Percentiles rank a stretch among this genome's conserved stretches.
Conservation (phyloP, 2,329 filamentous ascomycete genomes). For the Colletotrichum sublineola region DNA sequence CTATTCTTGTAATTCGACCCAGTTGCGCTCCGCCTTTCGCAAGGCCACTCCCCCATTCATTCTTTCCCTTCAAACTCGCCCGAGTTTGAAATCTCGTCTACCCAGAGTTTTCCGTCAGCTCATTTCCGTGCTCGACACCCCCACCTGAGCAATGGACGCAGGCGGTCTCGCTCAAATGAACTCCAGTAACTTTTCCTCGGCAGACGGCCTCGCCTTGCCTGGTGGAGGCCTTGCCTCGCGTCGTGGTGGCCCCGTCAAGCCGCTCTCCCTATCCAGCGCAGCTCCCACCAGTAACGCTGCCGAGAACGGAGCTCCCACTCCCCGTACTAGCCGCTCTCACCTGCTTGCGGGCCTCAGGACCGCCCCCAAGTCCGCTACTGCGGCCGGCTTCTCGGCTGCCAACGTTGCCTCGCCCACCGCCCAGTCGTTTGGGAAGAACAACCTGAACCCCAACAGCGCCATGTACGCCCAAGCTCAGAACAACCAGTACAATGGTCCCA, state of each 20-base stretch:
- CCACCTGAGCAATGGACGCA: constrained; percentile 81
- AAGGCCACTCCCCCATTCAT: constrained; percentile 34
- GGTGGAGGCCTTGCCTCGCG: constrained; percentile 84
- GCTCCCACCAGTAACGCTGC: constrained; percentile 77
- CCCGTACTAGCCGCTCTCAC: constrained; percentile 94
- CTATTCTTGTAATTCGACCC: constrained; percentile 44
- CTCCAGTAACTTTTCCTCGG: constrained; percentile 82
- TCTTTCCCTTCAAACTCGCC: constrained; percentile 24
- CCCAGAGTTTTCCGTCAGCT: constrained; percentile 23
- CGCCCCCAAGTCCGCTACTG: constrained; percentile 86
- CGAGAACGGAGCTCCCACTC: constrained; percentile 80
- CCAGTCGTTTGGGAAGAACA: constrained; percentile 60
- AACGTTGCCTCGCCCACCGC: constrained; percentile 61
- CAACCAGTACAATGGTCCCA: constrained; percentile 63
- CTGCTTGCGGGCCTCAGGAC: constrained; percentile 93
- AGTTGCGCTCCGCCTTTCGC: constrained; percentile 36
- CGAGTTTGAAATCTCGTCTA: constrained; percentile 34
- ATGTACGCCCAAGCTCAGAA: constrained; percentile 61
- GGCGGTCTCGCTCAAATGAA: constrained; percentile 99
- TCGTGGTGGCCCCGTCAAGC: constrained; percentile 90
- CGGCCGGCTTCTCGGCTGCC: constrained; percentile 75
- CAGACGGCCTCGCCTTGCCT: constrained; percentile 80
- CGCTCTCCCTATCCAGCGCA: constrained; percentile 81
- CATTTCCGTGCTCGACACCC: constrained; percentile 23
- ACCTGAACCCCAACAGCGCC: constrained; percentile 58